These are phyloP conservation scores for Helianthus tuberosus DNA, from an alignment of 129 eudicot genomes.

Conservation along the genomic window DNA sequence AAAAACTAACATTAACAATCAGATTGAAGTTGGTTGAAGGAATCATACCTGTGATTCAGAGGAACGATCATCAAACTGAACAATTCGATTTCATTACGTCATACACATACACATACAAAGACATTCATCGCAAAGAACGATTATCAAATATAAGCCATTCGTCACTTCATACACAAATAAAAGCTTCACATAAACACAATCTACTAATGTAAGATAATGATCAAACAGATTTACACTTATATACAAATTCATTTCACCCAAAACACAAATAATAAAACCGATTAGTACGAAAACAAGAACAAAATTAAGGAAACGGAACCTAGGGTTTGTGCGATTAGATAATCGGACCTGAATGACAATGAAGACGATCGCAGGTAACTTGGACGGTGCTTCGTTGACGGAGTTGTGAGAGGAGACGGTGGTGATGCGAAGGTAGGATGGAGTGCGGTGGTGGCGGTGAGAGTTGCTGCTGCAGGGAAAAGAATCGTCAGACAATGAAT, in stretches of 20 bases:
- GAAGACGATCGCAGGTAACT: not conserved
- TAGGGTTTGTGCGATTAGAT: conserved; percentile 18
- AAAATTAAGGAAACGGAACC: conserved; percentile 8
- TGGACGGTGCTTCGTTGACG: not conserved
- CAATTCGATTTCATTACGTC: no score
- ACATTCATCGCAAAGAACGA: conserved; percentile 1
- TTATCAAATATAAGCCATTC: conserved; percentile 2
- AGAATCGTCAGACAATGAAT: no score
- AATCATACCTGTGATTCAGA: no score
- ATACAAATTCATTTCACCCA: not conserved
- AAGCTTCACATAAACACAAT: not conserved
- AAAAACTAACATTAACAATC: no score
- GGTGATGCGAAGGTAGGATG: conserved; percentile 13
- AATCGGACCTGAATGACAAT: conserved; percentile 26
- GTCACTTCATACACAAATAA: not conserved
- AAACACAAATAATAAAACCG: not conserved
- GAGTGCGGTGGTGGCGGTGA: conserved; percentile 28
- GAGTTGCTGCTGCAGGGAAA: no score
- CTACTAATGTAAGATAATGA: not conserved
- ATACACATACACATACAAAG: not conserved
- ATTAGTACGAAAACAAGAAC: not conserved
- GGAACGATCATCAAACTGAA: not conserved
- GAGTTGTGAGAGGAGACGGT: not conserved
- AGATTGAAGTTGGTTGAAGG: no score
- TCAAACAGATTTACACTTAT: not conserved